These are phyloP conservation scores for Tuber melanosporum DNA, from an alignment of 495 filamentous ascomycete genomes.

Conservation along the genomic window DNA sequence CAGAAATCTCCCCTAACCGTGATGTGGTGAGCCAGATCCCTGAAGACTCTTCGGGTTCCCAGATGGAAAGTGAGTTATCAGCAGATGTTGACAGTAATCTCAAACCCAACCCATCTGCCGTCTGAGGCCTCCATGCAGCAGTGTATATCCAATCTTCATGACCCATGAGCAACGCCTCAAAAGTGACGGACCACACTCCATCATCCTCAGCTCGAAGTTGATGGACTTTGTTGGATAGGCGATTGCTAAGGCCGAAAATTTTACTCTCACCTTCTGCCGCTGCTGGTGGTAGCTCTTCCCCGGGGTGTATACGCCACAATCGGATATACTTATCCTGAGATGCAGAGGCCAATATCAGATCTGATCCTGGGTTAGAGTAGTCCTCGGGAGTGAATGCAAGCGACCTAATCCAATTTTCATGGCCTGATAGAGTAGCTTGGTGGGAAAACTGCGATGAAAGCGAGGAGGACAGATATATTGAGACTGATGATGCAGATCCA, in stretches of 20 bases:
- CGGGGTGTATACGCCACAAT: conserved; percentile 77
- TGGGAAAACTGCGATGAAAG: conserved; percentile 54
- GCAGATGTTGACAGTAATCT: conserved; percentile 87
- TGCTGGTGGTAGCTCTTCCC: conserved; percentile 52
- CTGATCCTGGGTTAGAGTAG: conserved; percentile 47
- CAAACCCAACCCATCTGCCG: conserved; percentile 43
- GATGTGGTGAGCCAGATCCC: conserved; percentile 83
- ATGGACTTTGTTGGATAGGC: conserved; percentile 81
- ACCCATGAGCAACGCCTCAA: conserved; percentile 88
- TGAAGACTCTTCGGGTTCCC: conserved; percentile 73
- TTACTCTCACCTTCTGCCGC: conserved; percentile 46
- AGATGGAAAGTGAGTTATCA: conserved; percentile 89
- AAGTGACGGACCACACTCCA: conserved; percentile 68
- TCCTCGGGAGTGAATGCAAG: conserved; percentile 67
- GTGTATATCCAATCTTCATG: conserved; percentile 99
- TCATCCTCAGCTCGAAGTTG: conserved; percentile 54
- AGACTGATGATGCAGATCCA: conserved; percentile 70
- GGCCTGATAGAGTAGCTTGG: conserved; percentile 73
- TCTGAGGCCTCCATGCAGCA: conserved; percentile 60
- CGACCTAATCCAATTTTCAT: conserved; percentile 91
- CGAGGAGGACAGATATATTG: conserved; percentile 61
- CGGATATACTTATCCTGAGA: conserved; percentile 97
- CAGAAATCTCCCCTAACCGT: conserved; percentile 84
- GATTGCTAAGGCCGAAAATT: conserved; percentile 40
- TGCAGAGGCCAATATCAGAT: conserved; percentile 81